A percentile compares a stretch with the other conserved stretches of the same genome.
Conservation (phyloP, 2,329 filamentous ascomycete genomes). For the Trichoderma guizhouense region DNA sequence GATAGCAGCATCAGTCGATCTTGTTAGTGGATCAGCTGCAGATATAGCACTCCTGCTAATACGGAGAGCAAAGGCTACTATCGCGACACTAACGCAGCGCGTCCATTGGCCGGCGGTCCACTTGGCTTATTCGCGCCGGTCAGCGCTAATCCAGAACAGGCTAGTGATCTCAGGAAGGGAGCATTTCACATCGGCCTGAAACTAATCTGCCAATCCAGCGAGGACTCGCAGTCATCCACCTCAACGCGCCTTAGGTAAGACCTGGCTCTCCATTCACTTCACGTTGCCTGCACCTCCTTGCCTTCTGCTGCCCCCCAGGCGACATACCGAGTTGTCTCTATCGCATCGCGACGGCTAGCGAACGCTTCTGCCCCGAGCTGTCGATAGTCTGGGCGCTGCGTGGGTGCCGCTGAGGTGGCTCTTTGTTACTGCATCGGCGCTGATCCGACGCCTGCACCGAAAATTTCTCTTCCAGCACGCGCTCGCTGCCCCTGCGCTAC, state of each 20-base stretch:
- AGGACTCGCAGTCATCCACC: slow-evolving; percentile 30
- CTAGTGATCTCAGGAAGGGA: slow-evolving; percentile 18
- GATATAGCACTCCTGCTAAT: not conserved
- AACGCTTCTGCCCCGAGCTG: slow-evolving; percentile 10
- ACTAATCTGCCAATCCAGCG: slow-evolving; percentile 32
- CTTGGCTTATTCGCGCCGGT: slow-evolving; percentile 20
- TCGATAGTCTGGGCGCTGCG: slow-evolving; percentile 15
- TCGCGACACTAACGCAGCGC: slow-evolving; percentile 5
- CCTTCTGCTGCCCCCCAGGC: slow-evolving; percentile 21
- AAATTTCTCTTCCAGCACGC: slow-evolving; percentile 32
- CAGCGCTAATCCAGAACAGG: slow-evolving; percentile 31
- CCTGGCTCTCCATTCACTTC: slow-evolving; percentile 25
- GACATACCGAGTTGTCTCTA: slow-evolving; percentile 15
- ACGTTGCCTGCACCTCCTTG: slow-evolving; percentile 24
- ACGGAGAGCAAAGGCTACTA: not conserved
- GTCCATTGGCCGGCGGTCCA: slow-evolving; percentile 27
- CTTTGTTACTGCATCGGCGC: slow-evolving; percentile 14
- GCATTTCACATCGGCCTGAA: slow-evolving; percentile 31
- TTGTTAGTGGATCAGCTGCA: not conserved
- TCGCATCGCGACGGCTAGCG: slow-evolving; percentile 18
- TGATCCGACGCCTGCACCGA: slow-evolving; percentile 26
- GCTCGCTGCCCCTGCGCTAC: slow-evolving; percentile 19
- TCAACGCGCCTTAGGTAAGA: slow-evolving; percentile 35
- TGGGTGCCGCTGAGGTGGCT: slow-evolving; percentile 14
- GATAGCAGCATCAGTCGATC: not conserved